A percentile compares a stretch with the other conserved stretches of the same genome.
phyloP scores from a whole-genome alignment of 2,329 filamentous ascomycete species.

The Xylariaceae sp. region DNA sequence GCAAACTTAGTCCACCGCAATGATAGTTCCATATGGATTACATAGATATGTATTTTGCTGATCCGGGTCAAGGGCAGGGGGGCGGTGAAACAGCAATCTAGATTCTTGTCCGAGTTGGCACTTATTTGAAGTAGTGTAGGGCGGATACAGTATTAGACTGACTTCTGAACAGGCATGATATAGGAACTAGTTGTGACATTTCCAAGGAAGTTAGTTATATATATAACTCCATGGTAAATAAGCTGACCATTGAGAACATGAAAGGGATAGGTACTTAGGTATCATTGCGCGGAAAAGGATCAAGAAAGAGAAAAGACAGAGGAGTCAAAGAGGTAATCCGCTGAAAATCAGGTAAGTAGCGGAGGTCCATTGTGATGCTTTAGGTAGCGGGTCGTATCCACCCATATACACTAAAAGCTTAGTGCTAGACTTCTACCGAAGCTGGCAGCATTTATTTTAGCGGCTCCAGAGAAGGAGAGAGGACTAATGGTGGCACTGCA shows the following conservation, averaged over 20 bases:
- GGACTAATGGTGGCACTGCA: not conserved
- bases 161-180: not conserved
- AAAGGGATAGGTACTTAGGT: not conserved
- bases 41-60: too few relatives aligned
- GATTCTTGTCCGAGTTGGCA: not conserved
- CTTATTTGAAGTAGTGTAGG: not conserved
- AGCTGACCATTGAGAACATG: not conserved
- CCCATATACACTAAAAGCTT: conserved; percentile 23
- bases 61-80: conserved; percentile 13
- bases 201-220: too few relatives aligned
- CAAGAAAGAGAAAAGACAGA: too few relatives aligned
- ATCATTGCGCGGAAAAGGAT: not conserved
- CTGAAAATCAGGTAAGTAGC: not conserved
- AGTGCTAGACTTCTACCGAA: conserved; percentile 24
- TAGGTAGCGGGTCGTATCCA: conserved; percentile 24
- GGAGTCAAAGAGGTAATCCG: not conserved
- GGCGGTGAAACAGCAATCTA: not conserved
- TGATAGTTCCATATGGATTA: too few relatives aligned
- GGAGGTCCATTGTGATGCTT: conserved; percentile 5
- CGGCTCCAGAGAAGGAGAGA: conserved; percentile 2
- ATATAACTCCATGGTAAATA: not conserved
- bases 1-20: conserved; percentile 19
- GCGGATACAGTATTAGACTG: too few relatives aligned
- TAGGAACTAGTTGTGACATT: too few relatives aligned
- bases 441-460: conserved; percentile 16